A percentile compares a stretch with the other conserved stretches of the same genome.
phyloP scores from a whole-genome alignment of 148 eudicot genomes.

The Fagopyrum esculentum region DNA sequence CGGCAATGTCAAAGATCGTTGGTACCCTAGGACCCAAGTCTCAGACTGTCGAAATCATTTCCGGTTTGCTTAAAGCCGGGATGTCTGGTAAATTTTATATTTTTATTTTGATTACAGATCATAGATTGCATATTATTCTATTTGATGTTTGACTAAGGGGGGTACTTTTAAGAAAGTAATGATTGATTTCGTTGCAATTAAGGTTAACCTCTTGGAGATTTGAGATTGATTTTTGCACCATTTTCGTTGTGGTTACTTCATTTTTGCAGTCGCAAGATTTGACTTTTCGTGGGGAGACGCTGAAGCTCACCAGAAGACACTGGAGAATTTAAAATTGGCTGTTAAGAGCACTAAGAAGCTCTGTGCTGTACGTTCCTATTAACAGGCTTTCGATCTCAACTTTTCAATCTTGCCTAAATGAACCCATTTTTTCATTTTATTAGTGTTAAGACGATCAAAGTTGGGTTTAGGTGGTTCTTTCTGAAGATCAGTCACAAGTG shows the following conservation, averaged over 20 bases:
- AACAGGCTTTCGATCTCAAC: background rate
- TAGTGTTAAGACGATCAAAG: background rate
- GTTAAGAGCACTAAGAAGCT: conserved; percentile 80
- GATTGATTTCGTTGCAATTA: background rate
- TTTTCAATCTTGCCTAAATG: background rate
- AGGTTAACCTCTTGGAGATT: background rate
- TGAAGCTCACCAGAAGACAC: conserved; percentile 71
- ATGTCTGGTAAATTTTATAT: conserved; percentile 55
- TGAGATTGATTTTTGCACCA: background rate
- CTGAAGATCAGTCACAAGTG: background rate
- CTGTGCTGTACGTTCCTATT: conserved; percentile 74
- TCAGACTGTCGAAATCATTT: conserved; percentile 62
- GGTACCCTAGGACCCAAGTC: conserved; percentile 95
- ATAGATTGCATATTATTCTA: background rate
- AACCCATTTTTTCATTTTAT: background rate
- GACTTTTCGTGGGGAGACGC: conserved; percentile 93
- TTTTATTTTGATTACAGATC: background rate
- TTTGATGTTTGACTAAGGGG: background rate
- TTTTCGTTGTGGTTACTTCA: background rate
- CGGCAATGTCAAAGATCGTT: conserved; percentile 95
- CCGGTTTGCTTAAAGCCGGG: conserved; percentile 77
- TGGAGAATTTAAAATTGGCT: conserved; percentile 79
- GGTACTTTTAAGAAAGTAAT: background rate
- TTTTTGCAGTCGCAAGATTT: conserved; percentile 75
- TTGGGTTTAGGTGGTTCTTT: background rate